These are phyloP conservation scores for Eutypella sp. DNA, from an alignment of 2,329 filamentous ascomycete genomes.

Conservation along the genomic window DNA sequence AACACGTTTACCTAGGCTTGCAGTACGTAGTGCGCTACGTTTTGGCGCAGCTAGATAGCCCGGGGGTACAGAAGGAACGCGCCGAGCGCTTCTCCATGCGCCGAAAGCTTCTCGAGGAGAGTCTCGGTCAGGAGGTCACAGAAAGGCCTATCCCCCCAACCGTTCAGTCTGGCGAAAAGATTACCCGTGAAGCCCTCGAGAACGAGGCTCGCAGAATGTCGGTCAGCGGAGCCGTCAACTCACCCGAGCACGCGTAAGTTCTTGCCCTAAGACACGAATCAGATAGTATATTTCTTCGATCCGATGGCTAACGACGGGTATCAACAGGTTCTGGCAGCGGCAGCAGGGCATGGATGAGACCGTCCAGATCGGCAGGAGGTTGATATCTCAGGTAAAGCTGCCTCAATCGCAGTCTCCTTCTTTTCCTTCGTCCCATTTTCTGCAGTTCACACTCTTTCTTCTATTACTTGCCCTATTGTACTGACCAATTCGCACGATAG, in stretches of 20 bases:
- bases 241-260: constrained; percentile 47
- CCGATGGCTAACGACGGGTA: too few relatives aligned
- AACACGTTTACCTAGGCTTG: constrained; percentile 82
- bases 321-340: constrained; percentile 54
- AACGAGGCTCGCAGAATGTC: constrained; percentile 54
- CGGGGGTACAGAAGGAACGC: constrained; percentile 79
- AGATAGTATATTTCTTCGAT: too few relatives aligned
- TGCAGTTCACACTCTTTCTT: neutral
- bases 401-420: too few relatives aligned
- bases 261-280: neutral
- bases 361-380: constrained; percentile 48
- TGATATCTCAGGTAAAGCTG: constrained; percentile 49
- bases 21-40: constrained; percentile 67
- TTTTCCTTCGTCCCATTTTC: too few relatives aligned
- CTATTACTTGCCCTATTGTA: neutral
- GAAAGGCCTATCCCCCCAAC: constrained; percentile 43
- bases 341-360: constrained; percentile 54
- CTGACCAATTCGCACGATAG: too few relatives aligned
- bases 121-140: constrained; percentile 53
- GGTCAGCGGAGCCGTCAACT: constrained; percentile 38
- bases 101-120: constrained; percentile 73
- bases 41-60: constrained; percentile 77
- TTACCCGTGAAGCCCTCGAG: constrained; percentile 61
- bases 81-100: constrained; percentile 76
- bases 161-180: constrained; percentile 52